These are phyloP conservation scores for Stentor coeruleus DNA, from an alignment of 73 alveolate genomes.

Conservation along the genomic window DNA sequence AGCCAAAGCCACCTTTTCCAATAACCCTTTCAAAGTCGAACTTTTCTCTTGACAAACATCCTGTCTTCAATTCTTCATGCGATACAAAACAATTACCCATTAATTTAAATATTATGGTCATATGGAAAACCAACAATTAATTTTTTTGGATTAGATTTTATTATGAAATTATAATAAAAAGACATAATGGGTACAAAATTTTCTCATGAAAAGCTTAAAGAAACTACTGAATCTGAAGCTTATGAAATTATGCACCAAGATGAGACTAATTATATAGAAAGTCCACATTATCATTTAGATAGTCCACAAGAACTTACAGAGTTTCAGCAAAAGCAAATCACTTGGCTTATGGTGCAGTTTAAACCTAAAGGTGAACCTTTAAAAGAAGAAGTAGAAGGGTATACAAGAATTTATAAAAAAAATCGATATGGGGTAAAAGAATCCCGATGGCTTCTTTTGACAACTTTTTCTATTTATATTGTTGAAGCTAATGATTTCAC, in stretches of 20 bases:
- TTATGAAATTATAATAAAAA: too few relatives aligned
- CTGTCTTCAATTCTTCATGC: too few relatives aligned
- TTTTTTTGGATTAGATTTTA: too few relatives aligned
- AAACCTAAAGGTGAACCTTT: not conserved
- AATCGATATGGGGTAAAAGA: not conserved
- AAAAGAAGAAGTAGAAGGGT: not conserved
- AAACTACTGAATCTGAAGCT: too few relatives aligned
- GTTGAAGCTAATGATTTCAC: not conserved
- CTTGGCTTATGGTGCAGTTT: not conserved
- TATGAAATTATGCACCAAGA: too few relatives aligned
- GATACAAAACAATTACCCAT: too few relatives aligned
- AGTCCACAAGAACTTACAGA: not conserved
- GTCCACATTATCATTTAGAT: not conserved
- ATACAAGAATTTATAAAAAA: too few relatives aligned
- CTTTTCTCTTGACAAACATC: not conserved
- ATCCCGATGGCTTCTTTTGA: not conserved
- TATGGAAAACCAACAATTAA: too few relatives aligned
- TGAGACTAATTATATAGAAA: too few relatives aligned
- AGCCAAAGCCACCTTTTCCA: constrained; percentile 90
- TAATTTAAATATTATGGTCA: too few relatives aligned
- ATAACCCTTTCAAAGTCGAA: constrained; percentile 35
- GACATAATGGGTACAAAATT: too few relatives aligned
- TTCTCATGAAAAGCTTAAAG: too few relatives aligned
- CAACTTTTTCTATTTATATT: not conserved
- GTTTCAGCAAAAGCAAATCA: not conserved